phyloP scores from a whole-genome alignment of 306 rosid species.

The Urtica urens region DNA sequence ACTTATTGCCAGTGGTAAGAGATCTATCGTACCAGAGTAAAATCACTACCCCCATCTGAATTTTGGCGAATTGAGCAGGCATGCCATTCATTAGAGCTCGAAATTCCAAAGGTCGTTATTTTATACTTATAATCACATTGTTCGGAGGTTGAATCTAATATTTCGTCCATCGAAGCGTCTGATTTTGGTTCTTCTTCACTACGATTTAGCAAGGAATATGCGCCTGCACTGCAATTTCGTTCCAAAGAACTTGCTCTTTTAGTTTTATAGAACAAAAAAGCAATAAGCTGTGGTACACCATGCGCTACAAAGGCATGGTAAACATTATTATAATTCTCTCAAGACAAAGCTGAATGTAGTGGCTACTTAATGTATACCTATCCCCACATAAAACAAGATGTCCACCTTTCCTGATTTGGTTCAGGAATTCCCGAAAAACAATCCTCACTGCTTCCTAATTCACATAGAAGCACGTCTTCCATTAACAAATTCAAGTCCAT shows the following conservation, averaged over 20 bases:
- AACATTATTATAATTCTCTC: not conserved
- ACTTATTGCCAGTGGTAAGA: not conserved
- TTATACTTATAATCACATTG: conserved; percentile 9
- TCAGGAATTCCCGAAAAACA: conserved; percentile 17
- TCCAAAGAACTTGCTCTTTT: not conserved
- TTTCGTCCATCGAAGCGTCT: conserved; percentile 2
- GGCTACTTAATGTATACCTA: conserved; percentile 8
- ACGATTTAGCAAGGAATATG: conserved; percentile 20
- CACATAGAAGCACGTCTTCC: not conserved
- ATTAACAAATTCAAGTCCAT: not conserved
- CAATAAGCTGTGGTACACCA: not conserved
- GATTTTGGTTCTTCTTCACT: conserved; percentile 5
- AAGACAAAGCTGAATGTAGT: not conserved
- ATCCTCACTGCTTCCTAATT: conserved; percentile 23
- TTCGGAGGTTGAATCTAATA: conserved; percentile 4
- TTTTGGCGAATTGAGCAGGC: conserved; percentile 24
- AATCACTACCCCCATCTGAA: conserved; percentile 18
- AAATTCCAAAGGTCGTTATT: conserved; percentile 17
- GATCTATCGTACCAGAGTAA: conserved; percentile 13
- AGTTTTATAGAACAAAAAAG: not conserved
- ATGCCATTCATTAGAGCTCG: conserved; percentile 23
- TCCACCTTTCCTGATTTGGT: conserved; percentile 17
- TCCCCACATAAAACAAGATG: conserved; percentile 23
- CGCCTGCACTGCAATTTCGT: conserved; percentile 18
- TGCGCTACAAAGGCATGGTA: not conserved